Base-by-base conservation (phyloP, 768 basidiomycete species). In the Solioccasus polychromus region DNA sequence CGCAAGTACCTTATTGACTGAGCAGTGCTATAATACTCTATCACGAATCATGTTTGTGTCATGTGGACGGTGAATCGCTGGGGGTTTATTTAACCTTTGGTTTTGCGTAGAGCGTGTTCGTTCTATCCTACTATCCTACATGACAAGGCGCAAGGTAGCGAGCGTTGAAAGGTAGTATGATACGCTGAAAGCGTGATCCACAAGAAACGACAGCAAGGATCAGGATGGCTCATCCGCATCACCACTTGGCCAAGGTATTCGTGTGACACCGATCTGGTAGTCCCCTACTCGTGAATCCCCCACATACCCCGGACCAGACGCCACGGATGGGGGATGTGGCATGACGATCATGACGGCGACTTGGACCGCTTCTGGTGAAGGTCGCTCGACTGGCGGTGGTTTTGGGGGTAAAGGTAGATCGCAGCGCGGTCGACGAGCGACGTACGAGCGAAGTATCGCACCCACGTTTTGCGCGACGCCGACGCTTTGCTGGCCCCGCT, bases 1-100 rank as follows among this genome's bases (percentile, higher is more conserved):
- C 79, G 87, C 61, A 96, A 93, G 70, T 92, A 93, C 69, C 83
- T 93, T 60, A 93, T 93, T 59, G 91, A 93, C 61, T 88, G 69
- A 70, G 49, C 35, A 31, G 39, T 53, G 48, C 29, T 48, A 35
- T 48, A 25, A 50, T 52, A 32, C 41, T 10, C 17, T 41, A 24
- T 37, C 32, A 28, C 11, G 52, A 31, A 23, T 43, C 17, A 37
- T 15, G 34, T 45, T 43, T 45, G 45, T 20, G 20, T 36, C 38
- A 20, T 34, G 26, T 11, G 22, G 10, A 15, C 32, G 23, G 30
- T 29, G 20, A 36, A 3, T 30, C 12, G 28, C 28, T 28, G 28
- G 8, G 8, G 28, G n/a, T n/a, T n/a, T n/a, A n/a, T n/a, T n/a
- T n/a, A n/a, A n/a, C n/a, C n/a, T n/a, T n/a, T n/a, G n/a, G n/a